Evolutionary conservation across 2,329 filamentous ascomycete genomes (phyloP).

Genomic region (Orbilia oligospora): DNA sequence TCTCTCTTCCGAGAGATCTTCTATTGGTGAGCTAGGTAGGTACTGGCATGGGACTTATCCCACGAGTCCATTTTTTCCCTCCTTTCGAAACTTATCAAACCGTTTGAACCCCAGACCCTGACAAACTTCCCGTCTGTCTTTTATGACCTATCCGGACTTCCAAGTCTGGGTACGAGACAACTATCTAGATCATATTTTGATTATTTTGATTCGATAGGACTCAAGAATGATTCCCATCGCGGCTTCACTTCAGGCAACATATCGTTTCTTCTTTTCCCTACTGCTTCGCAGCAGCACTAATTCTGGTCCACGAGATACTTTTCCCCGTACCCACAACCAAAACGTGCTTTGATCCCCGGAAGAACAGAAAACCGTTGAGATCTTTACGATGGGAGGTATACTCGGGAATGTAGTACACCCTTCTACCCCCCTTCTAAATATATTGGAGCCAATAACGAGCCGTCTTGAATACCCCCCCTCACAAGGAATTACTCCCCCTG

Average conservation of each 20-base stretch:
- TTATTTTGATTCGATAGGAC: constrained; percentile 4
- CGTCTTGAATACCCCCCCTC: background rate
- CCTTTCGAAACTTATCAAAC: background rate
- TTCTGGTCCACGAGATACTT: too few relatives aligned
- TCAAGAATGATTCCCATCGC: background rate
- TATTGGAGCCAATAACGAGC: background rate
- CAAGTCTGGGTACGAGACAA: too few relatives aligned
- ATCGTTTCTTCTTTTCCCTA: background rate
- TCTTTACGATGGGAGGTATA: background rate
- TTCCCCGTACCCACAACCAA: background rate
- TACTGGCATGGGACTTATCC: background rate
- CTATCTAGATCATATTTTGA: background rate
- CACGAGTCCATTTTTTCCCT: too few relatives aligned
- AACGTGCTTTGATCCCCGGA: background rate
- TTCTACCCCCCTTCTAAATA: background rate
- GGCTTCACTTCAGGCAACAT: constrained; percentile 14
- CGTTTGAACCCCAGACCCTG: constrained; percentile 16
- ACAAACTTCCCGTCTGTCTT: constrained; percentile 15
- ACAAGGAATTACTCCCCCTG: background rate
- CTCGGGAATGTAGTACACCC: background rate
- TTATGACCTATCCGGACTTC: too few relatives aligned
- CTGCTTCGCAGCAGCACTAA: too few relatives aligned
- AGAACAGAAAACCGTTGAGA: background rate
- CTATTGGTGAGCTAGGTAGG: background rate
- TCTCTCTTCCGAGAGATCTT: background rate